Evolutionary conservation across 257 asterid genomes (phyloP), one percentile per base, ranked within the genome.

Genomic region (Solanum tacnaense): DNA sequence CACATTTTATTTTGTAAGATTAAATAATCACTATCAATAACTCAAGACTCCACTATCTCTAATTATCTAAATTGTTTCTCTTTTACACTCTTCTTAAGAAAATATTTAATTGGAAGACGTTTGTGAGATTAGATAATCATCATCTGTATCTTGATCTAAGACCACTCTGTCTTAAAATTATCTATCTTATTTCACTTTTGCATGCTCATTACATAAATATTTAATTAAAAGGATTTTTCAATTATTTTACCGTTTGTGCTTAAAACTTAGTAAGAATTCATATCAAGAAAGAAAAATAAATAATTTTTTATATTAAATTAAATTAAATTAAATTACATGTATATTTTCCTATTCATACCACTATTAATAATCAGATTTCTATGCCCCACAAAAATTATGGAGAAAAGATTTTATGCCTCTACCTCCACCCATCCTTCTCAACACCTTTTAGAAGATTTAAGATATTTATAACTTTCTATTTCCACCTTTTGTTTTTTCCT

Each of bases 181-280:
- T 60, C 13, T 60, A 23, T 21, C 3, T 10, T 23, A 67, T 65
- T n/a, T 11, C 4, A 10, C 4, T 65, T n/a, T 65, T 65, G 2
- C 4, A 4, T 1, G 0, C 1, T 0, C 9, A 13, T 12, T 67
- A 18, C n/a, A 0, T 67, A 25, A 65, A 20, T 7, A 0, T 58
- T n/a, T 12, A 65, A n/a, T 5, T 65, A 25, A 0, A 25, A n/a
- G 18, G 3, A 1, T n/a, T 10, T 65, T 11, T 5, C 5, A 2
- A 65, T 0, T 1, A 65, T 65, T 65, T 65, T 65, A 65, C 13
- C 4, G 6, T 62, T 23, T 62, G 13, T 62, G 1, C 27, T 23
- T 23, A n/a, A 9, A 1, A 23, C 12, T 62, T 20, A 20, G 9
- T 73, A 73, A 75, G 3, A 36, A 75, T 36, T 2, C 46, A 10